phyloP scores from a whole-genome alignment of 2,329 filamentous ascomycete genomes.

The Colletotrichum cereale region DNA sequence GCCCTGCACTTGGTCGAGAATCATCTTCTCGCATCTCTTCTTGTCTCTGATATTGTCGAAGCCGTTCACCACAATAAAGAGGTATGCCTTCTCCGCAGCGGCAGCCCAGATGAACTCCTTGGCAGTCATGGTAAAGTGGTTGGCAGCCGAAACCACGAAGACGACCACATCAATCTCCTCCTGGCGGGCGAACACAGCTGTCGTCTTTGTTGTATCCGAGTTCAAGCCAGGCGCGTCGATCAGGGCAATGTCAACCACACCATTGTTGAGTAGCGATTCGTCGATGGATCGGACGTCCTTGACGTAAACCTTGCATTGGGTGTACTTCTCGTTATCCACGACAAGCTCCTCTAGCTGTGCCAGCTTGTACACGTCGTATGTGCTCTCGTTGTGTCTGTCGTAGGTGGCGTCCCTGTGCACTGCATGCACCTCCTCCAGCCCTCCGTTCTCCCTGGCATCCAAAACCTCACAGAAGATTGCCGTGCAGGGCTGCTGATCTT shows the following conservation, averaged over 20 bases:
- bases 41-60: conserved; percentile 96
- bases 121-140: conserved; percentile 98
- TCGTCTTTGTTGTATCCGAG: conserved; percentile 96
- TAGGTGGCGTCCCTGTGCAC: conserved; percentile 86
- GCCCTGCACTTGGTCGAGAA: conserved; percentile 87
- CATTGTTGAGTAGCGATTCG: conserved; percentile 95
- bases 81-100: conserved; percentile 96
- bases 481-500: conserved; percentile 98
- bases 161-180: conserved; percentile 99
- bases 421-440: conserved; percentile 94
- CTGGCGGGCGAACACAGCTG: conserved; percentile 94
- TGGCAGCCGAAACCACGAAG: conserved; percentile 96
- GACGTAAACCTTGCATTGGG: conserved; percentile 97
- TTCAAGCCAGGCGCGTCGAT: conserved; percentile 98
- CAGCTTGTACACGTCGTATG: conserved; percentile 88
- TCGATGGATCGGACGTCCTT: conserved; percentile 90
- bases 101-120: conserved; percentile 98
- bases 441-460: conserved; percentile 90
- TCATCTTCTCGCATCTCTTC: conserved; percentile 89
- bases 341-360: conserved; percentile 89
- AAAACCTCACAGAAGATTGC: conserved; percentile 98
- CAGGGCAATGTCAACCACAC: conserved; percentile 96
- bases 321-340: conserved; percentile 86
- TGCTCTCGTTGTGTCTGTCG: conserved; percentile 91
- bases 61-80: conserved; percentile 96